Conservation (phyloP, 2,329 filamentous ascomycete genomes). For the Botrytis hyacinthi region DNA sequence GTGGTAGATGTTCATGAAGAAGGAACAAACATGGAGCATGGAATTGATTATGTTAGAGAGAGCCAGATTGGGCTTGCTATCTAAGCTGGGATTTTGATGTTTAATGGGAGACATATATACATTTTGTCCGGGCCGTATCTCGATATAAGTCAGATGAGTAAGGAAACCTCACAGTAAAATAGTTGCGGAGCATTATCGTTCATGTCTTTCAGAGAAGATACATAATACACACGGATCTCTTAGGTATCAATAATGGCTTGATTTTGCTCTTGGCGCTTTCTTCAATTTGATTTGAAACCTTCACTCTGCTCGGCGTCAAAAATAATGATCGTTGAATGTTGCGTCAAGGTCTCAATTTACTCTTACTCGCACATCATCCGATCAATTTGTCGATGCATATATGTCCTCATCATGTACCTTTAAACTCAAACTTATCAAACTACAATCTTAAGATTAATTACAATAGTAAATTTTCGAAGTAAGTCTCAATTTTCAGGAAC, state of each 20-base stretch:
- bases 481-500: neutral
- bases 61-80: neutral
- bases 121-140: neutral
- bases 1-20: neutral
- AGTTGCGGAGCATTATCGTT: neutral
- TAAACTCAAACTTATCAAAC: neutral
- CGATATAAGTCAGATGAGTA: neutral
- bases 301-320: neutral
- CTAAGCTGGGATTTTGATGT: neutral
- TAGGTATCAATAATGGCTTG: neutral
- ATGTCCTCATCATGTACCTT: neutral
- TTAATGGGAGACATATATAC: neutral
- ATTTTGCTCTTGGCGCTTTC: neutral
- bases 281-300: neutral
- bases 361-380: neutral
- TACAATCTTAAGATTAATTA: fast-evolving
- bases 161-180: neutral
- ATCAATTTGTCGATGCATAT: neutral
- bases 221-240: no score
- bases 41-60: neutral
- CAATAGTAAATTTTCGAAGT: neutral
- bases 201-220: neutral
- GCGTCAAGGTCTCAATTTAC: neutral
- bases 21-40: no score
- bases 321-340: neutral